A percentile compares a stretch with the other conserved stretches of the same genome.
Conservation (phyloP, 352 stramenopile genomes). For the Phytophthora cryptogea region DNA sequence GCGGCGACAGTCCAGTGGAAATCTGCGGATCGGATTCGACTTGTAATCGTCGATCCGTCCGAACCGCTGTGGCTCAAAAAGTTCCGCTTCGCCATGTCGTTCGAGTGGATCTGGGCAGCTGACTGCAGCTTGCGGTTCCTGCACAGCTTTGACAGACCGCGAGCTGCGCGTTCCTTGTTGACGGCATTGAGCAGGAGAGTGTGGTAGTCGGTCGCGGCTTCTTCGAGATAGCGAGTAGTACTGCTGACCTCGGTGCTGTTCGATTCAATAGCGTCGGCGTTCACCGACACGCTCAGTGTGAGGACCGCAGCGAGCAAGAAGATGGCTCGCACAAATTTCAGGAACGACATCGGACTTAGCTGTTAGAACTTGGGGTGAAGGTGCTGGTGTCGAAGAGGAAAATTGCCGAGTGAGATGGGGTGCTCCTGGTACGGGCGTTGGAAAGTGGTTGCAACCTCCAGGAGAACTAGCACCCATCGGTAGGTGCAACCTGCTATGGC, state of each 20-base stretch:
- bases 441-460: conserved; percentile 11
- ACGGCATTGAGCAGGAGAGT: conserved; percentile 46
- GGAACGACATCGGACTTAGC: conserved; percentile 21
- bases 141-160: conserved; percentile 42
- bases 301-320: conserved; percentile 13
- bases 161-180: conserved; percentile 47
- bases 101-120: conserved; percentile 34
- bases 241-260: conserved; percentile 11
- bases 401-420: conserved; percentile 28
- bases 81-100: conserved; percentile 51
- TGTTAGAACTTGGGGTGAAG: neutral
- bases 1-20: conserved; percentile 44
- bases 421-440: too few relatives aligned
- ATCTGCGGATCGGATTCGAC: conserved; percentile 37
- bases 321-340: conserved; percentile 6
- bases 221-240: conserved; percentile 10
- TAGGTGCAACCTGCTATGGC: conserved; percentile 1
- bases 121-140: conserved; percentile 43
- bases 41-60: conserved; percentile 43
- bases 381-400: conserved; percentile 5
- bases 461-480: neutral
- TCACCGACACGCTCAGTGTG: conserved; percentile 8
- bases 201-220: conserved; percentile 23
- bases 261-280: neutral
- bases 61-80: conserved; percentile 55